phyloP scores from a whole-genome alignment of 257 asterid species.

The Nyctanthes arbortristis region DNA sequence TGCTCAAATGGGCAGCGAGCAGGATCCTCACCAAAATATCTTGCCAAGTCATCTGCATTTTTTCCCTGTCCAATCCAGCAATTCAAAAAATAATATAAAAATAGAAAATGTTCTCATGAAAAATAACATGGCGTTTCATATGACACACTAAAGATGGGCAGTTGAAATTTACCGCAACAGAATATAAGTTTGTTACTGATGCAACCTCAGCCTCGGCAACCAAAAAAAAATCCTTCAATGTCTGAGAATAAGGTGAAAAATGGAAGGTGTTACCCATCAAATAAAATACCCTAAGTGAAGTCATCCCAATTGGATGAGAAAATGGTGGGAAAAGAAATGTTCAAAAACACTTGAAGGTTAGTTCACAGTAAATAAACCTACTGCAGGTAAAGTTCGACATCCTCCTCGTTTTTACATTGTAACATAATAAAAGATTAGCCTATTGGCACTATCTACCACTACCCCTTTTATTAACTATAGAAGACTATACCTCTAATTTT shows the following conservation, averaged over 20 bases:
- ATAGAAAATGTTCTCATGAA: constrained; percentile 10
- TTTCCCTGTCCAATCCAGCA: constrained; percentile 67
- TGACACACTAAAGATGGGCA: constrained; percentile 9
- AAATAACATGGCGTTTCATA: constrained; percentile 16
- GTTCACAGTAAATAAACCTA: neutral
- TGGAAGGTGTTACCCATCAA: constrained; percentile 20
- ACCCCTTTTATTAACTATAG: too few species aligned
- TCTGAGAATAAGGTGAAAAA: constrained; percentile 48
- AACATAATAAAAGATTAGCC: too few species aligned
- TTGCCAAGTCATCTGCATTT: constrained; percentile 95
- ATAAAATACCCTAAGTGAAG: constrained; percentile 3
- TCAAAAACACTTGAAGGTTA: neutral
- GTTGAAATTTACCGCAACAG: constrained; percentile 71
- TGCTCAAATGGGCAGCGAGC: constrained; percentile 96
- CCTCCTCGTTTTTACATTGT: too few species aligned
- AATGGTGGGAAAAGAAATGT: neutral
- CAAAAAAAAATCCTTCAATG: constrained; percentile 71
- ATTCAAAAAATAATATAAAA: too few species aligned
- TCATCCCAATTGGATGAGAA: constrained; percentile 1
- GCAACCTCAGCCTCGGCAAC: constrained; percentile 80
- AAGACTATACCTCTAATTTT: too few species aligned
- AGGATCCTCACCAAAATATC: constrained; percentile 98
- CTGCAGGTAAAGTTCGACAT: too few species aligned
- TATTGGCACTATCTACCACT: too few species aligned
- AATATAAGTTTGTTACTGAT: constrained; percentile 71